These are phyloP conservation scores for Globisporangium perplexum DNA, from an alignment of 352 stramenopile genomes.

Conservation along the genomic window DNA sequence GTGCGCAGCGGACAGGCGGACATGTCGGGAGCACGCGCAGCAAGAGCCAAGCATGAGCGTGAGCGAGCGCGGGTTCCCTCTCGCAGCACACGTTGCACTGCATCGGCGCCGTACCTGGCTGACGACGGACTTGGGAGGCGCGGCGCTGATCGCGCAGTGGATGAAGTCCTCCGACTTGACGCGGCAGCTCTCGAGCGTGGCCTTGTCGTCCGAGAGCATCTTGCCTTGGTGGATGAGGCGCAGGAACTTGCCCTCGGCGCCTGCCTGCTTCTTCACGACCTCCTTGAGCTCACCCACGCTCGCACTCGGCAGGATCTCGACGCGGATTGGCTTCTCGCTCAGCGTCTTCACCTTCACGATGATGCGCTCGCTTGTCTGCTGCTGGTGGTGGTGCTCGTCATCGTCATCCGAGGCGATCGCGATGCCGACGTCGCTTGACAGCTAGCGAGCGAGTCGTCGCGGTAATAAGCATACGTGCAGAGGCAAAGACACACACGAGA, in stretches of 20 bases:
- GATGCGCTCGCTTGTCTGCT: constrained; percentile 39
- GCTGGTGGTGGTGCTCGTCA: constrained; percentile 10
- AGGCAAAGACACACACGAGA: background rate
- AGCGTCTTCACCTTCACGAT: constrained; percentile 84
- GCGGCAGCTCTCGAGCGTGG: constrained; percentile 63
- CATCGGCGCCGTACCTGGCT: constrained; percentile 68
- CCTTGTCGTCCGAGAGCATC: constrained; percentile 82
- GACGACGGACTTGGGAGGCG: constrained; percentile 68
- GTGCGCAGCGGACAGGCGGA: too few relatives aligned
- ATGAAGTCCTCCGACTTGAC: constrained; percentile 83
- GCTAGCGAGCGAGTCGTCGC: constrained; percentile 24
- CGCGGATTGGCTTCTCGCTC: constrained; percentile 74
- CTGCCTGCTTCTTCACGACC: constrained; percentile 63
- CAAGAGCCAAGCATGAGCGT: background rate
- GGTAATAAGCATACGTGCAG: too few relatives aligned
- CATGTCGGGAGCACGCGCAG: too few relatives aligned
- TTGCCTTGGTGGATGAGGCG: constrained; percentile 85
- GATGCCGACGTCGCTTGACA: constrained; percentile 48
- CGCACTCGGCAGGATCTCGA: constrained; percentile 63
- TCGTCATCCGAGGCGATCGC: constrained; percentile 22
- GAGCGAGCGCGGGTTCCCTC: too few relatives aligned
- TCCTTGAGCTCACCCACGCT: constrained; percentile 72
- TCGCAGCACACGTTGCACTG: too few relatives aligned
- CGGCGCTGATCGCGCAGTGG: constrained; percentile 80
- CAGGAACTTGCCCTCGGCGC: constrained; percentile 80